These are phyloP conservation scores for Ophiocytium majus DNA, from an alignment of 352 stramenopile genomes.

Conservation along the genomic window DNA sequence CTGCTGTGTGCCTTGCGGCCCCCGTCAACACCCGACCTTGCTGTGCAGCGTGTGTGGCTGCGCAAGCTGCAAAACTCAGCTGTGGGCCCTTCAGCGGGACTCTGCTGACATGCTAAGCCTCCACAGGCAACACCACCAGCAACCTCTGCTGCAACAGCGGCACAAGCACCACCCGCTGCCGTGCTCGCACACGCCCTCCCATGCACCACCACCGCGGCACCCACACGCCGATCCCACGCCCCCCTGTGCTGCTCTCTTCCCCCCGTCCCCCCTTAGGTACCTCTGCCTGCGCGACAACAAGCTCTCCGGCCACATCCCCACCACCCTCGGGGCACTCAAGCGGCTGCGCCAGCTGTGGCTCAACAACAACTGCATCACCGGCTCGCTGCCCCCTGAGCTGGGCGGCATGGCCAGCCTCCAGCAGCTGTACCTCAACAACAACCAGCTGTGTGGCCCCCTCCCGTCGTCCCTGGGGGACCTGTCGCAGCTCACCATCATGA, in stretches of 20 bases:
- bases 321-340: slow-evolving; percentile 29
- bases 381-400: slow-evolving; percentile 23
- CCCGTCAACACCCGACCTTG: too few species aligned
- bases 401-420: slow-evolving; percentile 32
- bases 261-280: slow-evolving; percentile 32
- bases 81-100: too few species aligned
- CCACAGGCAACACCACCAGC: background rate
- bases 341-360: slow-evolving; percentile 38
- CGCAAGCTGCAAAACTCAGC: too few species aligned
- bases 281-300: slow-evolving; percentile 49
- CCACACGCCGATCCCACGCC: slow-evolving; percentile 18
- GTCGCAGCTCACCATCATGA: slow-evolving; percentile 36
- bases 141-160: background rate
- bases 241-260: slow-evolving; percentile 24
- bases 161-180: background rate
- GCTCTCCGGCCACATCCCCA: slow-evolving; percentile 36
- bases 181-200: background rate
- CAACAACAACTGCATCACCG: slow-evolving; percentile 51
- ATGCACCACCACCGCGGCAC: background rate
- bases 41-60: too few species aligned
- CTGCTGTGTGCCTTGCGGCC: too few species aligned
- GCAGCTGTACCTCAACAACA: slow-evolving; percentile 46
- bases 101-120: too few species aligned
- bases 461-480: slow-evolving; percentile 26
- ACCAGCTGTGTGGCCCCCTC: slow-evolving; percentile 27